phyloP scores from a whole-genome alignment of 1,284 basidiomycete genomes.

The Malassezia japonica region DNA sequence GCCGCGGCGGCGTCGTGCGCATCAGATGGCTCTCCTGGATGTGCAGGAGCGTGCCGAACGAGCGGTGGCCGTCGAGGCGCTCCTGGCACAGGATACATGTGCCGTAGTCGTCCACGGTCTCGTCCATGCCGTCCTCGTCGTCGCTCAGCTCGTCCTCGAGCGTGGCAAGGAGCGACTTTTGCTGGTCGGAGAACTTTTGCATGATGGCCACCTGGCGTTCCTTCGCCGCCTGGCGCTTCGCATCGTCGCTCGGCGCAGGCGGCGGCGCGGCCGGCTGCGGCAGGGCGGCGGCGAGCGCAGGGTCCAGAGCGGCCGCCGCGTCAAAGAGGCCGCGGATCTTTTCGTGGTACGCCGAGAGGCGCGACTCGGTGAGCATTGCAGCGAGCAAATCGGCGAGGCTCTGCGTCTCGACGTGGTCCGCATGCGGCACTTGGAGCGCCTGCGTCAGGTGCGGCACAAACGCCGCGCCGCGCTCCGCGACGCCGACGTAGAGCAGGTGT shows the following conservation, averaged over 20 bases:
- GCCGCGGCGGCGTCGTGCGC: constrained; percentile 65
- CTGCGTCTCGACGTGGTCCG: constrained; percentile 22
- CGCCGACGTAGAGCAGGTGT: constrained; percentile 52
- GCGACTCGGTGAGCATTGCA: too few species aligned
- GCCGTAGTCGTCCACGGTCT: constrained; percentile 51
- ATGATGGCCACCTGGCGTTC: constrained; percentile 45
- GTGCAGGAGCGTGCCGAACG: constrained; percentile 81
- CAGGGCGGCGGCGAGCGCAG: constrained; percentile 12
- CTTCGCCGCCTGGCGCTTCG: constrained; percentile 33
- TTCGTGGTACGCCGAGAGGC: constrained; percentile 29
- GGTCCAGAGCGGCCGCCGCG: constrained; percentile 15
- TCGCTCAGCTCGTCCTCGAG: constrained; percentile 38
- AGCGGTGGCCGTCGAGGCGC: constrained; percentile 62
- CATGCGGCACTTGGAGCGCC: constrained; percentile 24
- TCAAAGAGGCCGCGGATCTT: constrained; percentile 36
- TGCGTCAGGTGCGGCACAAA: constrained; percentile 21
- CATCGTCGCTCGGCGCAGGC: constrained; percentile 26
- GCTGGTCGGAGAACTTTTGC: constrained; percentile 44
- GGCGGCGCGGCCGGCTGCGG: background rate
- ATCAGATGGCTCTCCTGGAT: constrained; percentile 80
- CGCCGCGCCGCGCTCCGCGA: constrained; percentile 24
- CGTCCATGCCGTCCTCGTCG: constrained; percentile 29
- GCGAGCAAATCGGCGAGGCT: too few species aligned
- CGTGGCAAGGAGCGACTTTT: constrained; percentile 37
- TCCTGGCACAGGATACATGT: constrained; percentile 98